Conservation (phyloP, 176 grass and related monocot genomes). For the Triticum timopheevii region DNA sequence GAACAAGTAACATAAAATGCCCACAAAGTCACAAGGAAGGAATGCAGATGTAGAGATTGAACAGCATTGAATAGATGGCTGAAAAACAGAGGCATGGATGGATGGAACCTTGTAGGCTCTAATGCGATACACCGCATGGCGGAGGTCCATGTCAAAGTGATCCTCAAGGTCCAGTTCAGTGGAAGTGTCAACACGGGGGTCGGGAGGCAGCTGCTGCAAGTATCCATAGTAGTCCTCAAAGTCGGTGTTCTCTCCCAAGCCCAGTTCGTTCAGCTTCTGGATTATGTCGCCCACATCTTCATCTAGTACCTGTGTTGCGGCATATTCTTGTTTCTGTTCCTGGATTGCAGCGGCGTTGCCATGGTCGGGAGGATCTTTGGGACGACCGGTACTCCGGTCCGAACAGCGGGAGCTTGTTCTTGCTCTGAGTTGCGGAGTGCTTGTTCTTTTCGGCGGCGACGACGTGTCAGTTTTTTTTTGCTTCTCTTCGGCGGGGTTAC, state of each 20-base stretch:
- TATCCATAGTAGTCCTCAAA: not conserved
- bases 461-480: not conserved
- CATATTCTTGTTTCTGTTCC: not conserved
- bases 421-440: not conserved
- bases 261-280: not conserved
- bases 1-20: not conserved
- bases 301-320: not conserved
- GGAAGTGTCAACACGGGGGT: not conserved
- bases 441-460: not conserved
- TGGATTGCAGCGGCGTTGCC: not conserved
- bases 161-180: not conserved
- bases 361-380: not conserved
- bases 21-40: not conserved
- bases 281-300: not conserved
- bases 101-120: slow-evolving; percentile 23
- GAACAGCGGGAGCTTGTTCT: not conserved
- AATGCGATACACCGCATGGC: slow-evolving; percentile 9
- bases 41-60: not conserved
- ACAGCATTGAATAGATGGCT: not conserved
- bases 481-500: not conserved
- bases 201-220: not conserved
- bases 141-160: not conserved
- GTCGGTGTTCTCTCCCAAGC: not conserved
- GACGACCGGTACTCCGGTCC: too few species aligned
- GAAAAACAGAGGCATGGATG: not conserved